Percentiles rank a stretch among this genome's conserved stretches.
Conservation (phyloP, 345 rosid species). For the Eucalyptus grandis region DNA sequence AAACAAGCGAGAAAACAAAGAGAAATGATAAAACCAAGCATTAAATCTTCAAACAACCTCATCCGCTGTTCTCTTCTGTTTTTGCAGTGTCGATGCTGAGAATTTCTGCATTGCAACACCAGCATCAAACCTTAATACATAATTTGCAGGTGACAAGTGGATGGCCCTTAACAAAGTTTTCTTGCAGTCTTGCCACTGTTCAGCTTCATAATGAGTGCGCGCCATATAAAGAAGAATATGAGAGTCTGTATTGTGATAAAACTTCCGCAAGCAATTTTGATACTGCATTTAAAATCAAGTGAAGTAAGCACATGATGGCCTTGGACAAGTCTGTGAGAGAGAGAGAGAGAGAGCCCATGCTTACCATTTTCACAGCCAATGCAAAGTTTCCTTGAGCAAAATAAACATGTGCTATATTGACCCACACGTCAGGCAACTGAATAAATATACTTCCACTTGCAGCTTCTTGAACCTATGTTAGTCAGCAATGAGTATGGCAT, state of each 20-base stretch:
- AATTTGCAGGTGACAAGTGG: constrained; percentile 92
- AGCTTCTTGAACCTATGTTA: constrained; percentile 87
- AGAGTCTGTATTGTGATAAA: constrained; percentile 74
- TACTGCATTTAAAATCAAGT: constrained; percentile 42
- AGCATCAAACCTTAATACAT: constrained; percentile 85
- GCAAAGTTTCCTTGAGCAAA: constrained; percentile 96
- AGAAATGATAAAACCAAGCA: not conserved
- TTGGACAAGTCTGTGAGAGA: not conserved
- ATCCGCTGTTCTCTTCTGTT: constrained; percentile 81
- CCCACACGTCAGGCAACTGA: constrained; percentile 99
- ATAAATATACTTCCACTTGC: constrained; percentile 95
- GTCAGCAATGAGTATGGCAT: not conserved
- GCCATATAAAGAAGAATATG: constrained; percentile 93
- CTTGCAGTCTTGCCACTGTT: constrained; percentile 99
- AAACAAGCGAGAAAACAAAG: not conserved
- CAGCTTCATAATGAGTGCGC: constrained; percentile 97
- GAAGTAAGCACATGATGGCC: not conserved
- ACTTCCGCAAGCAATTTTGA: constrained; percentile 96
- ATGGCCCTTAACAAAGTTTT: constrained; percentile 85
- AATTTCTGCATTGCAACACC: constrained; percentile 99
- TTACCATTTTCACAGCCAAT: constrained; percentile 93
- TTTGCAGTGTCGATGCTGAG: constrained; percentile 91
- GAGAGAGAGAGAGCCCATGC: not conserved
- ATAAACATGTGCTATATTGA: constrained; percentile 95
- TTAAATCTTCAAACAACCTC: constrained; percentile 46